Evolutionary conservation across 2,329 filamentous ascomycete genomes (phyloP).

Genomic region (Colletotrichum cordylinicola): DNA sequence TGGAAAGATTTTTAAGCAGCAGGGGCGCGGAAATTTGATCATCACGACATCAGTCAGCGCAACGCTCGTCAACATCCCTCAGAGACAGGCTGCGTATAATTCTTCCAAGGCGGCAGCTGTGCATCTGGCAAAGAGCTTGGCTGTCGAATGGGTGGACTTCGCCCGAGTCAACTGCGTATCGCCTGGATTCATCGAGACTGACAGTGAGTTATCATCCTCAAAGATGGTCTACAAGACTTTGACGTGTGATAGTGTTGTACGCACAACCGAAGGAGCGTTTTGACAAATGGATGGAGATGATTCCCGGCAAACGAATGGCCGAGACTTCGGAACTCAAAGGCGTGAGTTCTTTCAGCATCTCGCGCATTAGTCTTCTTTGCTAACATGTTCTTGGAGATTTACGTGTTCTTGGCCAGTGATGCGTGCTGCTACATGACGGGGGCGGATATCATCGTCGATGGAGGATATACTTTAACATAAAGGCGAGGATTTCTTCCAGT

Average conservation of each 20-base stretch:
- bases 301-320: constrained; percentile 22
- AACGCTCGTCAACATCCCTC: constrained; percentile 28
- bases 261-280: constrained; percentile 23
- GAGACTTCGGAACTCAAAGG: constrained; percentile 25
- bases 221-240: not conserved
- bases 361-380: not conserved
- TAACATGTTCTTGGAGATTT: constrained; percentile 33
- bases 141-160: constrained; percentile 49
- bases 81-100: constrained; percentile 45
- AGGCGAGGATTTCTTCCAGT: not conserved
- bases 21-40: constrained; percentile 29
- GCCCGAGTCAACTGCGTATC: constrained; percentile 45
- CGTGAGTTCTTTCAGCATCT: not conserved
- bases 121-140: constrained; percentile 43
- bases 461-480: constrained; percentile 43
- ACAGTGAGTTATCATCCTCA: not conserved
- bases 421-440: constrained; percentile 56
- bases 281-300: constrained; percentile 23
- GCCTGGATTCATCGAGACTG: constrained; percentile 28
- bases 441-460: constrained; percentile 51
- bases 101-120: constrained; percentile 47
- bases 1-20: constrained; percentile 23
- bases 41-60: constrained; percentile 24
- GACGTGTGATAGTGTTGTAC: not conserved
- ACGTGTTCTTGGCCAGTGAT: constrained; percentile 53